These are phyloP conservation scores for Diaporthe amygdali DNA, from an alignment of 2,329 filamentous ascomycete genomes.

Conservation along the genomic window DNA sequence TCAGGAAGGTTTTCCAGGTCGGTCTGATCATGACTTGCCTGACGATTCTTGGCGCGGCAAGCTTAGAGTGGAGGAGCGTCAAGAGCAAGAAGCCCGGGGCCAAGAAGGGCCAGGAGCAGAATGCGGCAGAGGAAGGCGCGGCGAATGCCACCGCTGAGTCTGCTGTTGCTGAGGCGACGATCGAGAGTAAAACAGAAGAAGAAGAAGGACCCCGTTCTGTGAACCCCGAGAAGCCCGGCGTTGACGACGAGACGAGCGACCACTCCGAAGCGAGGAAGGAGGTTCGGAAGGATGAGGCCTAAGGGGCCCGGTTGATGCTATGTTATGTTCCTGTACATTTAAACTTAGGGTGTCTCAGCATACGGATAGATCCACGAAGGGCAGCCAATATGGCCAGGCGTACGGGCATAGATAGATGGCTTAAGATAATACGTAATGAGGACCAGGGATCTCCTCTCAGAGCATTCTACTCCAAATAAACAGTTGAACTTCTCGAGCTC, in stretches of 20 bases:
- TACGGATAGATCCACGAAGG: neutral
- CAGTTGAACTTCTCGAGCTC: neutral
- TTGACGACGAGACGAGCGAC: neutral
- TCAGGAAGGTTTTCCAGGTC: slow-evolving; percentile 66
- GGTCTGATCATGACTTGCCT: slow-evolving; percentile 58
- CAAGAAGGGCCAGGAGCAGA: slow-evolving; percentile 22
- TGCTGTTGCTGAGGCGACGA: neutral
- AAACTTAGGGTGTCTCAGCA: neutral
- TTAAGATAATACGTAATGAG: neutral
- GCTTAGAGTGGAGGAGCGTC: slow-evolving; percentile 64
- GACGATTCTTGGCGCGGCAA: slow-evolving; percentile 57
- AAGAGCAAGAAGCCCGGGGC: slow-evolving; percentile 36
- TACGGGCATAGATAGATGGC: neutral
- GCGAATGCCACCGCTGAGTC: neutral
- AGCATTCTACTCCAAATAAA: neutral
- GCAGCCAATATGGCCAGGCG: neutral
- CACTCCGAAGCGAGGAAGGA: neutral
- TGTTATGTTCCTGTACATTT: neutral
- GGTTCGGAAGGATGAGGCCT: neutral
- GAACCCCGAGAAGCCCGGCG: neutral
- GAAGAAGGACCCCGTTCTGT: neutral
- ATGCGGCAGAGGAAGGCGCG: neutral
- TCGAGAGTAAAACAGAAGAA: neutral
- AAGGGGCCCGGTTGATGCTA: neutral
- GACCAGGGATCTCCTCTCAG: neutral